Conservation (phyloP, 2,329 filamentous ascomycete genomes). For the Nigrograna mackinnonii region DNA sequence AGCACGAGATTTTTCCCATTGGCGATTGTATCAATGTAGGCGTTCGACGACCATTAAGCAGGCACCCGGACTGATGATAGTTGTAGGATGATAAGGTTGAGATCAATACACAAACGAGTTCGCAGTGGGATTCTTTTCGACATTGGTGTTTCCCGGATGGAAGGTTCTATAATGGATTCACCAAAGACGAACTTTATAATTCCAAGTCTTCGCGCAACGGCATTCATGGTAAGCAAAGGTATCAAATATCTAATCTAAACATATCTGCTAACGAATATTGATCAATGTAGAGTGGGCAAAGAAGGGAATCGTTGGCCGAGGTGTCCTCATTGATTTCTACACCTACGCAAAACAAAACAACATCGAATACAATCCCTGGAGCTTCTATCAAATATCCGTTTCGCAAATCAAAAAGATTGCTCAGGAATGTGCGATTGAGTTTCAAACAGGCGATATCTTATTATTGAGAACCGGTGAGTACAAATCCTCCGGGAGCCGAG, state of each 20-base stretch:
- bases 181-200: background rate
- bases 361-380: background rate
- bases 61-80: background rate
- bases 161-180: background rate
- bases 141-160: background rate
- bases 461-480: background rate
- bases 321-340: background rate
- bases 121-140: background rate
- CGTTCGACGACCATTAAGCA: background rate
- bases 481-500: too few species aligned
- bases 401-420: background rate
- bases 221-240: background rate
- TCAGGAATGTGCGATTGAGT: background rate
- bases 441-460: background rate
- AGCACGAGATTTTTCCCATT: background rate
- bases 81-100: background rate
- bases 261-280: background rate
- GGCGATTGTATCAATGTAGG: background rate
- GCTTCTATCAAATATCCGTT: background rate
- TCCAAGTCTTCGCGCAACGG: background rate
- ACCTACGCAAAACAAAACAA: background rate
- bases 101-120: slow-evolving; percentile 1
- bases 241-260: background rate
- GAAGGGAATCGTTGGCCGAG: slow-evolving; percentile 1
- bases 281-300: background rate